Percentiles rank a stretch among this genome's conserved stretches.
Conservation (phyloP, 441 rosid species). For the Erodium texanum region DNA sequence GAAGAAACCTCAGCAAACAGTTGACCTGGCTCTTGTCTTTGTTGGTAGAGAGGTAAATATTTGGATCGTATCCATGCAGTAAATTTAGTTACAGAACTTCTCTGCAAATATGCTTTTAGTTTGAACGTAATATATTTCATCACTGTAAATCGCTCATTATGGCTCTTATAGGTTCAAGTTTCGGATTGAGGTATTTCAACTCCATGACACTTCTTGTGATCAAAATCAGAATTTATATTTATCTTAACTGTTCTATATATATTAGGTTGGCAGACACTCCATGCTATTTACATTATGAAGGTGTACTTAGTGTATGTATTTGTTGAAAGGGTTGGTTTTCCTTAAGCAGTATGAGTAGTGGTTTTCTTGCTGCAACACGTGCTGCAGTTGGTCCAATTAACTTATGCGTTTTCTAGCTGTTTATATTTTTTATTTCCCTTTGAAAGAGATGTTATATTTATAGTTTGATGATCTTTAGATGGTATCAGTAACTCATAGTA, state of each 20-base stretch:
- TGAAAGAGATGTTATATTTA: background rate
- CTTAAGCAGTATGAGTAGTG: background rate
- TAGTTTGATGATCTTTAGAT: background rate
- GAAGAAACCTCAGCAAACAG: slow-evolving; percentile 37
- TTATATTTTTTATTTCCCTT: background rate
- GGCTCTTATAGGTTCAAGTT: background rate
- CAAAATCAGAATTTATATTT: background rate
- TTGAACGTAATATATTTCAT: background rate
- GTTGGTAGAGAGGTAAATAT: slow-evolving; percentile 72
- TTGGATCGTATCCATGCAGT: background rate
- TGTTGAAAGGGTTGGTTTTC: background rate
- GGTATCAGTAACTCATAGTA: no score
- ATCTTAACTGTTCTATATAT: background rate
- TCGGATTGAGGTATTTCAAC: background rate
- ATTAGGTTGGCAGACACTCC: background rate
- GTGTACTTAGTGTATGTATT: background rate
- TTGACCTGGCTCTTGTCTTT: slow-evolving; percentile 73
- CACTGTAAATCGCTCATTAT: background rate
- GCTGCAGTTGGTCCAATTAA: background rate
- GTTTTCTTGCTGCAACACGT: background rate
- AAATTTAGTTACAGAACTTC: background rate
- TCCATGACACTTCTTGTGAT: background rate
- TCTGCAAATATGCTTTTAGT: background rate
- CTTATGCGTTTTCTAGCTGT: background rate
- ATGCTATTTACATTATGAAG: background rate